Conservation (phyloP, 2,329 filamentous ascomycete species). For the Ramularia collo-cygni region DNA sequence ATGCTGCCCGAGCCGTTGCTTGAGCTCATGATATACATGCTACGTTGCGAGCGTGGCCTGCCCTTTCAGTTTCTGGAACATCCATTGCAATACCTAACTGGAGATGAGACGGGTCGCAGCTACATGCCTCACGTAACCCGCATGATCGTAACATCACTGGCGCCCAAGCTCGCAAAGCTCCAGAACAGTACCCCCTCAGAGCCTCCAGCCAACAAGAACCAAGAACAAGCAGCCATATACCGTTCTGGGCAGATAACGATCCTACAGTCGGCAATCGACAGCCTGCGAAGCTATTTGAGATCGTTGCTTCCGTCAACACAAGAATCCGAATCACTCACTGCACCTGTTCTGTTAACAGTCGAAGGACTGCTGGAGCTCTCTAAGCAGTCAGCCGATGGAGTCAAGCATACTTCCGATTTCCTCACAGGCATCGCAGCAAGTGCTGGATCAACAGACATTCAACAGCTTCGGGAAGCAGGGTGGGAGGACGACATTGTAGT, state of each 20-base stretch:
- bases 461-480: conserved; percentile 26
- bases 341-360: conserved; percentile 24
- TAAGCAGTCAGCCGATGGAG: conserved; percentile 44
- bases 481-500: conserved; percentile 34
- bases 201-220: conserved; percentile 32
- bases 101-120: conserved; percentile 19
- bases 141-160: conserved; percentile 29
- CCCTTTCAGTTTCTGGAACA: conserved; percentile 24
- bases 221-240: conserved; percentile 38
- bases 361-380: conserved; percentile 24
- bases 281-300: conserved; percentile 24
- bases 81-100: conserved; percentile 22
- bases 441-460: conserved; percentile 25
- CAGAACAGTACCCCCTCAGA: conserved; percentile 16
- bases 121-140: conserved; percentile 30
- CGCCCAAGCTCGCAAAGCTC: conserved; percentile 29
- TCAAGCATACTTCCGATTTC: conserved; percentile 19
- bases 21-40: conserved; percentile 31
- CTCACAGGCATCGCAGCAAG: conserved; percentile 27
- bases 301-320: conserved; percentile 14
- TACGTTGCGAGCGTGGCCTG: conserved; percentile 28
- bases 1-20: conserved; percentile 28
- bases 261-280: conserved; percentile 23
- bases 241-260: conserved; percentile 35
- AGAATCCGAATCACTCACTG: too few species aligned